These are phyloP conservation scores for Holtermannia corniformis DNA, from an alignment of 768 basidiomycete genomes.

Conservation along the genomic window DNA sequence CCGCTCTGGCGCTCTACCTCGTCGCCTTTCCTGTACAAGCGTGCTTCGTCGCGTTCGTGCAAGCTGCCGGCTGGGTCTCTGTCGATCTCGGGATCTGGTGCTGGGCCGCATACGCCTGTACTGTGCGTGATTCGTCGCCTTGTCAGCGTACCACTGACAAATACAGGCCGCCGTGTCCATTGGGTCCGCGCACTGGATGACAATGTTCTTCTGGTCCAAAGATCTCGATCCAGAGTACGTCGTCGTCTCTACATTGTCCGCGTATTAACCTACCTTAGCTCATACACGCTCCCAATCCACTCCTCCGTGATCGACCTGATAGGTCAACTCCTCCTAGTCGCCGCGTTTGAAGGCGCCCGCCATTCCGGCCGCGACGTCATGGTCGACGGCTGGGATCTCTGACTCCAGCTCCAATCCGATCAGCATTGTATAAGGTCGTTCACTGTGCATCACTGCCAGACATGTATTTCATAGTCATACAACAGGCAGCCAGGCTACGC, in stretches of 20 bases:
- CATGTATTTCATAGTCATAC: too few species aligned
- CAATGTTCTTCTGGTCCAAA: constrained; percentile 66
- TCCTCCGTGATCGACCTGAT: constrained; percentile 78
- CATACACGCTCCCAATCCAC: constrained; percentile 87
- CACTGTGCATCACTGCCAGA: too few species aligned
- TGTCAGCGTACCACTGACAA: not conserved
- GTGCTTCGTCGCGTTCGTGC: constrained; percentile 60
- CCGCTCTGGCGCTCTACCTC: constrained; percentile 51
- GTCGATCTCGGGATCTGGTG: constrained; percentile 60
- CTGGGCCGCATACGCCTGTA: constrained; percentile 61
- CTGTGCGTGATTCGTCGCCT: constrained; percentile 49
- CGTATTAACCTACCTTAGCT: constrained; percentile 35
- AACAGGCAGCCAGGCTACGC: too few species aligned
- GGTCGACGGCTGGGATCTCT: not conserved
- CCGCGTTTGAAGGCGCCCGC: constrained; percentile 29
- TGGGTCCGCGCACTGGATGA: constrained; percentile 55
- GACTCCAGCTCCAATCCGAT: too few species aligned
- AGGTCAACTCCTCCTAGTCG: constrained; percentile 68
- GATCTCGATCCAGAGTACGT: constrained; percentile 66
- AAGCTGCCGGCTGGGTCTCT: constrained; percentile 65
- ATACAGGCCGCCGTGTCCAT: constrained; percentile 63
- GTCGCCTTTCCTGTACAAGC: constrained; percentile 74
- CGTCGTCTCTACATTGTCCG: not conserved
- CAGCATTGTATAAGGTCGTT: too few species aligned
- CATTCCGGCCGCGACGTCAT: constrained; percentile 7